Evolutionary conservation across 306 rosid species (phyloP).

Genomic region (Sindora glabra): DNA sequence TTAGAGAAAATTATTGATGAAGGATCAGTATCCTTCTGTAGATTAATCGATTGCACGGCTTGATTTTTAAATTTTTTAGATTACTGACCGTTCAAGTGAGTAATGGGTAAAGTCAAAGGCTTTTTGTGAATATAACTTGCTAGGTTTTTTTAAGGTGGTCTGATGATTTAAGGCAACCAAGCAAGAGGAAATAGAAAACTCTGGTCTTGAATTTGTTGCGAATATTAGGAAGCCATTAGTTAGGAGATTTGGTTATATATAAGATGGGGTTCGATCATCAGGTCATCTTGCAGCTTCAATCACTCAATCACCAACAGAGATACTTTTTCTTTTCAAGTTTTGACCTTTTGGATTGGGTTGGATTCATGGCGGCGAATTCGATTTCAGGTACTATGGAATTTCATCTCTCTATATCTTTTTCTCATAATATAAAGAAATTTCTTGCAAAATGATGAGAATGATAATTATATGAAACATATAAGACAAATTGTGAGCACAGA

Average conservation of each 20-base stretch:
- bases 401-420: too few species aligned
- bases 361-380: neutral
- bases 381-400: constrained; percentile 21
- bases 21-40: too few species aligned
- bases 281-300: constrained; percentile 98
- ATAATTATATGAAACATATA: neutral
- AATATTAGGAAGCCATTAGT: too few species aligned
- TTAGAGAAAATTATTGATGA: neutral
- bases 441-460: too few species aligned
- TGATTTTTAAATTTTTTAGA: too few species aligned
- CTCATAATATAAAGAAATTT: too few species aligned
- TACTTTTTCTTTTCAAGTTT: neutral
- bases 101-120: too few species aligned
- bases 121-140: neutral
- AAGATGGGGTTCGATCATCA: constrained; percentile 47
- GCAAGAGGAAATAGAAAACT: too few species aligned
- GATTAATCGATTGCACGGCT: too few species aligned
- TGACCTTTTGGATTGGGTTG: neutral
- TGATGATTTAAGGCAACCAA: too few species aligned
- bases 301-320: constrained; percentile 71
- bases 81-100: too few species aligned
- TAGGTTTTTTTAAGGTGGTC: neutral
- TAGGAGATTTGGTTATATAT: constrained; percentile 1
- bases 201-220: too few species aligned
- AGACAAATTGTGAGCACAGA: neutral